Evolutionary conservation across 2,329 filamentous ascomycete species (phyloP).

Genomic region (Simplicillium sp.): DNA sequence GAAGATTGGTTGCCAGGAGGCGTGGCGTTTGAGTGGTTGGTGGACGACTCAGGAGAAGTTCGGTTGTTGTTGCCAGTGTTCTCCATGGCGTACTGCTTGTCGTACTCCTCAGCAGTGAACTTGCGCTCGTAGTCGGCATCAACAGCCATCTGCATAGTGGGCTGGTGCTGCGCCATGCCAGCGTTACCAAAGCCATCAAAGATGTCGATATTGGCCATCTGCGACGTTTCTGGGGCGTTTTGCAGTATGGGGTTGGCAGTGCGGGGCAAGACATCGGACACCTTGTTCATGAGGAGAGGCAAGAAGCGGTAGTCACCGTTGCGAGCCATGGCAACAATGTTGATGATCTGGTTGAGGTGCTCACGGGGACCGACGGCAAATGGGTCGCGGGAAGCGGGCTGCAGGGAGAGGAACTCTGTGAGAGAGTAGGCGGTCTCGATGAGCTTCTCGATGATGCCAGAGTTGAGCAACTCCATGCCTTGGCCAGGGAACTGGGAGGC

Average conservation of each 20-base stretch:
- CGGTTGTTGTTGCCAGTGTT: slow-evolving; percentile 18
- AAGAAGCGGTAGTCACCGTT: slow-evolving; percentile 68
- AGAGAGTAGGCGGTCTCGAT: slow-evolving; percentile 67
- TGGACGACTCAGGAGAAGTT: slow-evolving; percentile 23
- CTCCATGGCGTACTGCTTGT: slow-evolving; percentile 26
- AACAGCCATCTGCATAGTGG: slow-evolving; percentile 31
- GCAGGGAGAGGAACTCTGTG: slow-evolving; percentile 61
- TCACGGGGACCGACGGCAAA: slow-evolving; percentile 63
- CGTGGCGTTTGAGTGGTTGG: slow-evolving; percentile 16
- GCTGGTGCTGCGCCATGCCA: slow-evolving; percentile 49
- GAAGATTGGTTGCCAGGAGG: slow-evolving; percentile 14
- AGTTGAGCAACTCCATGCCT: slow-evolving; percentile 65
- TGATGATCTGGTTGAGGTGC: slow-evolving; percentile 60
- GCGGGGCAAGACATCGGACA: slow-evolving; percentile 60
- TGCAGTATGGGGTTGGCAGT: slow-evolving; percentile 52
- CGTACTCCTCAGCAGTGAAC: slow-evolving; percentile 32
- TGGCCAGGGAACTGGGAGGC: slow-evolving; percentile 62
- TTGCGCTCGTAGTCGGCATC: slow-evolving; percentile 39
- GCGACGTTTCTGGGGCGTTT: slow-evolving; percentile 44
- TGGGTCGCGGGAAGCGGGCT: slow-evolving; percentile 48
- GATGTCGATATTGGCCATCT: slow-evolving; percentile 47
- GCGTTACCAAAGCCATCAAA: slow-evolving; percentile 58
- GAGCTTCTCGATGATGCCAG: slow-evolving; percentile 71
- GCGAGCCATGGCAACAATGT: slow-evolving; percentile 60
- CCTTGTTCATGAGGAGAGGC: slow-evolving; percentile 66